Percentiles rank a stretch among this genome's conserved stretches.
phyloP scores from a whole-genome alignment of 1,139 yeast genomes.

The Candida sanyaensis region DNA sequence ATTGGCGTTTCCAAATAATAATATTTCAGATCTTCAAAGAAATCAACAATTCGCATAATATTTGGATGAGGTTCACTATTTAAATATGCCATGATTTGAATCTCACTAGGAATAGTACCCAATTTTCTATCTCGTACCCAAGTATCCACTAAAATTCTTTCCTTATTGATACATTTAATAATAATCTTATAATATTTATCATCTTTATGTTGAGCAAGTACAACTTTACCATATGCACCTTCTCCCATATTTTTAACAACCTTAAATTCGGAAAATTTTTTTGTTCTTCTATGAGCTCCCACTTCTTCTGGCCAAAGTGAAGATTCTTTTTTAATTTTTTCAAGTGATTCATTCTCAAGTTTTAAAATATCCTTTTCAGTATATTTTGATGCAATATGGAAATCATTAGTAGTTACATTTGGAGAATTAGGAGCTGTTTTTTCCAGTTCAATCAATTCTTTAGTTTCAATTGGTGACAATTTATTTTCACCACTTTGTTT shows the following conservation, averaged over 20 bases:
- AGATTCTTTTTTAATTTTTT: slow-evolving; percentile 34
- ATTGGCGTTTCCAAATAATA: slow-evolving; percentile 90
- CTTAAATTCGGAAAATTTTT: slow-evolving; percentile 69
- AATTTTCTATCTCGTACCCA: slow-evolving; percentile 92
- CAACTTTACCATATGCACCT: slow-evolving; percentile 95
- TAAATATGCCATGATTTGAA: slow-evolving; percentile 83
- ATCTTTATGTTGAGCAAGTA: slow-evolving; percentile 68
- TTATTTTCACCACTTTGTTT: background rate
- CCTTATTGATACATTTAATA: slow-evolving; percentile 87
- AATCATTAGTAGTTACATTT: slow-evolving; percentile 4
- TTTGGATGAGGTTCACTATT: slow-evolving; percentile 81
- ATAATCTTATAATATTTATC: slow-evolving; percentile 70
- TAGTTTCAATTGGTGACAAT: background rate
- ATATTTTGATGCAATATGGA: slow-evolving; percentile 14
- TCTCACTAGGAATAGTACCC: slow-evolving; percentile 94
- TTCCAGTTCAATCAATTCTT: slow-evolving; percentile 6
- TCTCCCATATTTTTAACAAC: slow-evolving; percentile 84
- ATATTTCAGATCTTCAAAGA: slow-evolving; percentile 86
- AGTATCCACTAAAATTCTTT: slow-evolving; percentile 89
- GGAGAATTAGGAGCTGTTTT: slow-evolving; percentile 4
- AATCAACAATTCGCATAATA: slow-evolving; percentile 80
- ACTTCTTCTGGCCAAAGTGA: slow-evolving; percentile 55
- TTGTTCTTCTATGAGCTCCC: slow-evolving; percentile 63
- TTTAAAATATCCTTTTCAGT: slow-evolving; percentile 45
- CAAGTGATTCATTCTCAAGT: slow-evolving; percentile 46